These are phyloP conservation scores for Zasmidium citrigriseum DNA, from an alignment of 2,329 filamentous ascomycete genomes.

Conservation along the genomic window DNA sequence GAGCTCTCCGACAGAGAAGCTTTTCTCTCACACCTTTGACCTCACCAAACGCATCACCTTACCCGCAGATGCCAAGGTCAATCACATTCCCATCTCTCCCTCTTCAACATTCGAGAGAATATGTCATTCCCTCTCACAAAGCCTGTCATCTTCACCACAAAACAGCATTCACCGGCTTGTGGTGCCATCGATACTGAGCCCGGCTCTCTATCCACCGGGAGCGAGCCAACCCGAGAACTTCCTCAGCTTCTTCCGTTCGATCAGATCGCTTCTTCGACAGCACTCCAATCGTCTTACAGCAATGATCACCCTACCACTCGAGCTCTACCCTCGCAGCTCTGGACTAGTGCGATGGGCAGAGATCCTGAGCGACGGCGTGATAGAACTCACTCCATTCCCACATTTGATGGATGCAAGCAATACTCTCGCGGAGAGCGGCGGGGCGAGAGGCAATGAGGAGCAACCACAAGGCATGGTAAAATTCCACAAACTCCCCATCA, in stretches of 20 bases:
- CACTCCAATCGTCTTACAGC: constrained; percentile 67
- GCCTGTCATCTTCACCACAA: constrained; percentile 58
- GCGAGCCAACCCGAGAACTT: constrained; percentile 70
- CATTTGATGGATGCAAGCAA: constrained; percentile 57
- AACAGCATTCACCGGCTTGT: constrained; percentile 75
- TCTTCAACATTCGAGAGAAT: constrained; percentile 66
- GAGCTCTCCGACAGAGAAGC: constrained; percentile 19
- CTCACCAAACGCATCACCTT: constrained; percentile 52
- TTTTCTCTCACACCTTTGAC: constrained; percentile 56
- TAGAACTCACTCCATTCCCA: constrained; percentile 78
- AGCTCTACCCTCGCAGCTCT: constrained; percentile 73
- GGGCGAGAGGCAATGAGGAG: constrained; percentile 65
- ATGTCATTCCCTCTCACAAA: constrained; percentile 58
- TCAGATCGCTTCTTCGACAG: constrained; percentile 73
- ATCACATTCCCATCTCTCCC: constrained; percentile 62
- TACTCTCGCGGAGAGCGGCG: constrained; percentile 43
- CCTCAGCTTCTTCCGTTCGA: constrained; percentile 76
- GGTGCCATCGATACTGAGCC: constrained; percentile 82
- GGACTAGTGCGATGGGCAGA: constrained; percentile 86
- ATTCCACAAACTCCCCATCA: constrained; percentile 78
- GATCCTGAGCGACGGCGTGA: constrained; percentile 76
- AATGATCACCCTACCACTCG: constrained; percentile 75
- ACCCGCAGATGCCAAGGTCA: constrained; percentile 42
- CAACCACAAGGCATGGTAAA: constrained; percentile 83
- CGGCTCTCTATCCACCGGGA: constrained; percentile 74